Evolutionary conservation across 768 basidiomycete species (phyloP).

Genomic region (Suillus subalutaceus): DNA sequence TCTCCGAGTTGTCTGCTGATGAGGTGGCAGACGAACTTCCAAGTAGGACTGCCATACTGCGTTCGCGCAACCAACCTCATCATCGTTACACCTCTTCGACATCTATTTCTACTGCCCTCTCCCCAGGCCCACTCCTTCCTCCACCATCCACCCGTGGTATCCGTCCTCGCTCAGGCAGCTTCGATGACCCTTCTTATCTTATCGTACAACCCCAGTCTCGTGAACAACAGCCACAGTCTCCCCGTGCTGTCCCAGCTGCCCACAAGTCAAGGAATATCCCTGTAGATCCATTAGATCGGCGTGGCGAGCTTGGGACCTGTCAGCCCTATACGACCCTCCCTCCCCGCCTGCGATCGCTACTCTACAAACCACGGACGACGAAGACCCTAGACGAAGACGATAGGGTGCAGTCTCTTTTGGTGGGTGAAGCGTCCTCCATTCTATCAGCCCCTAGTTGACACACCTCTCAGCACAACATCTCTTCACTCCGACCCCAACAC

Average conservation of each 20-base stretch:
- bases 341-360: slow-evolving; percentile 37
- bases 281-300: slow-evolving; percentile 33
- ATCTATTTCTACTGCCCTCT: too few relatives aligned
- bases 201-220: slow-evolving; percentile 40
- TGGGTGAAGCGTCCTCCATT: not conserved
- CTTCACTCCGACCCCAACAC: slow-evolving; percentile 18
- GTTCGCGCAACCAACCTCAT: slow-evolving; percentile 16
- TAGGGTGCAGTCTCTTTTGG: slow-evolving; percentile 19
- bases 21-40: slow-evolving; percentile 32
- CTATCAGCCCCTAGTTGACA: slow-evolving; percentile 18
- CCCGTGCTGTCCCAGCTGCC: slow-evolving; percentile 29
- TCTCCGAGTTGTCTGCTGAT: slow-evolving; percentile 24
- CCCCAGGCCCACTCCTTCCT: slow-evolving; percentile 19
- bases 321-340: slow-evolving; percentile 57
- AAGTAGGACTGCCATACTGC: slow-evolving; percentile 12
- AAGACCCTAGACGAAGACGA: slow-evolving; percentile 31
- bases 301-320: slow-evolving; percentile 46
- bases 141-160: too few relatives aligned
- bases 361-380: slow-evolving; percentile 29
- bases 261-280: slow-evolving; percentile 35
- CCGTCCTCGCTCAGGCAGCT: slow-evolving; percentile 5
- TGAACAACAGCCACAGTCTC: slow-evolving; percentile 32
- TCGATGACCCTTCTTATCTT: slow-evolving; percentile 38
- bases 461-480: slow-evolving; percentile 19
- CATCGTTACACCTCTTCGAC: too few relatives aligned